phyloP scores from a whole-genome alignment of 2,329 filamentous ascomycete species.

The Cytospora piceicola region DNA sequence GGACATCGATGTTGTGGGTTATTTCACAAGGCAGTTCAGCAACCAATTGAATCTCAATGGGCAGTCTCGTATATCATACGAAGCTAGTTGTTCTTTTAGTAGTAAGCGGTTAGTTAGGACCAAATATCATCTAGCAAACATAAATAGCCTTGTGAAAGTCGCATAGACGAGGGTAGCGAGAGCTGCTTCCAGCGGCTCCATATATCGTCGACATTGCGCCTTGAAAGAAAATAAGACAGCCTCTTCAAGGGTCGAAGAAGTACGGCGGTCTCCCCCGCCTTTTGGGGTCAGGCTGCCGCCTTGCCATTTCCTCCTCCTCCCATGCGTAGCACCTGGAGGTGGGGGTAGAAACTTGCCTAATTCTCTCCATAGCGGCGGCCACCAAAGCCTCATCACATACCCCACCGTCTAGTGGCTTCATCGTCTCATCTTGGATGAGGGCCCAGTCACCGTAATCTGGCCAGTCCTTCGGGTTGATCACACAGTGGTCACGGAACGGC shows the following conservation, averaged over 20 bases:
- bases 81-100: no score
- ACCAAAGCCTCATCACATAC: background rate
- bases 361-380: slow-evolving; percentile 4
- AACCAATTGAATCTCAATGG: no score
- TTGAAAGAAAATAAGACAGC: background rate
- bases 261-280: slow-evolving; percentile 15
- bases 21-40: no score
- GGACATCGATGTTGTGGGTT: no score
- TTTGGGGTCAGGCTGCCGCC: slow-evolving; percentile 15
- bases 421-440: background rate
- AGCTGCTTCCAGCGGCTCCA: slow-evolving; percentile 14
- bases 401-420: background rate
- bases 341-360: slow-evolving; percentile 2
- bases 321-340: slow-evolving; percentile 9
- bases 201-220: background rate
- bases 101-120: no score
- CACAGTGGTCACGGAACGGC: slow-evolving; percentile 5
- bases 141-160: slow-evolving; percentile 5
- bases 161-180: slow-evolving; percentile 9
- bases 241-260: slow-evolving; percentile 18
- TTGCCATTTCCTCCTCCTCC: slow-evolving; percentile 10
- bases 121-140: slow-evolving; percentile 8
- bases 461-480: background rate
- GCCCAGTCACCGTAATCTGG: slow-evolving; percentile 1
- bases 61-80: no score